Evolutionary conservation across 805 yeast genomes (phyloP).

Genomic region (Metschnikowia rubicola): DNA sequence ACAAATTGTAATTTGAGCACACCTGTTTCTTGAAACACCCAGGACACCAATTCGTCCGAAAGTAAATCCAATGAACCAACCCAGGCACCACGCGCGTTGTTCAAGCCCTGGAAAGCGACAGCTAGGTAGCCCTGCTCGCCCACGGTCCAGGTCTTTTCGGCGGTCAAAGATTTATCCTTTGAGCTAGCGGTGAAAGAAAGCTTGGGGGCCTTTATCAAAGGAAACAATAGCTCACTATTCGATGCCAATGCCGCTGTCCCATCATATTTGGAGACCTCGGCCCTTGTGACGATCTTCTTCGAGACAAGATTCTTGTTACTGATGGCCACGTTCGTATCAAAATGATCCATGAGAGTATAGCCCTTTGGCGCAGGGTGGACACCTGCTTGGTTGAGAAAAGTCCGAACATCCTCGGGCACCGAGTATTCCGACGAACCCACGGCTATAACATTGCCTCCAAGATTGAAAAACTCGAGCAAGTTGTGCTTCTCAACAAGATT

Average conservation of each 20-base stretch:
- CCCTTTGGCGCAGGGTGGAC: conserved; percentile 79
- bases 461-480: conserved; percentile 56
- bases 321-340: conserved; percentile 38
- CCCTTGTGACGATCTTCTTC: conserved; percentile 16
- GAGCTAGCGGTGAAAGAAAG: conserved; percentile 56
- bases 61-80: conserved; percentile 65
- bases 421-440: conserved; percentile 45
- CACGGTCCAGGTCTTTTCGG: conserved; percentile 63
- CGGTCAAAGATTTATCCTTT: conserved; percentile 41
- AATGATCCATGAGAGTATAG: conserved; percentile 63
- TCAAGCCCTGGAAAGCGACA: conserved; percentile 74
- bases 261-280: conserved; percentile 20
- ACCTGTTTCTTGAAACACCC: conserved; percentile 73
- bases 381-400: conserved; percentile 75
- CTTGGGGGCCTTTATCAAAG: conserved; percentile 62
- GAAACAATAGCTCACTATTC: conserved; percentile 66
- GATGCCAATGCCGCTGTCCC: conserved; percentile 71
- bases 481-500: conserved; percentile 33
- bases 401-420: conserved; percentile 46
- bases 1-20: conserved; percentile 56
- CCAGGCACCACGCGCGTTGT: conserved; percentile 80
- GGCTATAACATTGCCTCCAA: conserved; percentile 74
- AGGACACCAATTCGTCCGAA: conserved; percentile 33
- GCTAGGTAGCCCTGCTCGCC: conserved; percentile 77
- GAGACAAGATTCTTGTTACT: conserved; percentile 28